Evolutionary conservation across 208 protist genomes (phyloP).

Genomic region (Leishmania arabica): DNA sequence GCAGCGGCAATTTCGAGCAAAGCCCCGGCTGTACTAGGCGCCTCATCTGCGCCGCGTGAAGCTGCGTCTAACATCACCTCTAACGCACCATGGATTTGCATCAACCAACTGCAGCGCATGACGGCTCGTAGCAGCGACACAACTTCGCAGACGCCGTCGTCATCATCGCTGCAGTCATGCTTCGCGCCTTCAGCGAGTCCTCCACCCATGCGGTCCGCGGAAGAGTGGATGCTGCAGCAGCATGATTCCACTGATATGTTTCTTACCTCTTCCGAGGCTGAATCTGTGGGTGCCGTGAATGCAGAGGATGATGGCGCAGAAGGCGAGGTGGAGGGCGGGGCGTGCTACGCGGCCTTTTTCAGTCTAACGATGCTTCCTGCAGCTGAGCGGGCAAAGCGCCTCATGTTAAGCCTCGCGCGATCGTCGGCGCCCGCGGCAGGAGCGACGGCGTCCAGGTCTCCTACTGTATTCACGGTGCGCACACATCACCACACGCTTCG

Average conservation of each 20-base stretch:
- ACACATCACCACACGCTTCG: conserved; percentile 15
- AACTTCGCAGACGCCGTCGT: not conserved
- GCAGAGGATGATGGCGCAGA: conserved; percentile 1
- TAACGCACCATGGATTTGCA: conserved; percentile 22
- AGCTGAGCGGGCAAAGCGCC: not conserved
- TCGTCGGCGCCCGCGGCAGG: not conserved
- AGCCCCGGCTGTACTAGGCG: not conserved
- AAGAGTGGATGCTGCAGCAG: conserved; percentile 32
- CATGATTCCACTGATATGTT: not conserved
- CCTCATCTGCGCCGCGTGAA: not conserved
- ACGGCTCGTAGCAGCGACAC: not conserved
- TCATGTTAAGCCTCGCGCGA: not conserved
- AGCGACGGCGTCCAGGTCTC: not conserved
- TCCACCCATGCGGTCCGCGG: not conserved
- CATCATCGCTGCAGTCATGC: not conserved
- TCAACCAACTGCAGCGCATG: conserved; percentile 31
- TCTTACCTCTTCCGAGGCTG: conserved; percentile 12
- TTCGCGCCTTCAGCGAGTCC: no score
- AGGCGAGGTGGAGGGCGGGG: conserved; percentile 3
- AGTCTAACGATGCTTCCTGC: conserved; percentile 20
- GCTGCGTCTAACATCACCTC: not conserved
- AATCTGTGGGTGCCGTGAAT: not conserved
- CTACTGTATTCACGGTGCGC: conserved; percentile 13
- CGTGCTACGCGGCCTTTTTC: conserved; percentile 31
- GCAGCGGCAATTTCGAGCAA: not conserved